phyloP scores from a whole-genome alignment of 1,284 basidiomycete species.

The Neonothopanus nambi region DNA sequence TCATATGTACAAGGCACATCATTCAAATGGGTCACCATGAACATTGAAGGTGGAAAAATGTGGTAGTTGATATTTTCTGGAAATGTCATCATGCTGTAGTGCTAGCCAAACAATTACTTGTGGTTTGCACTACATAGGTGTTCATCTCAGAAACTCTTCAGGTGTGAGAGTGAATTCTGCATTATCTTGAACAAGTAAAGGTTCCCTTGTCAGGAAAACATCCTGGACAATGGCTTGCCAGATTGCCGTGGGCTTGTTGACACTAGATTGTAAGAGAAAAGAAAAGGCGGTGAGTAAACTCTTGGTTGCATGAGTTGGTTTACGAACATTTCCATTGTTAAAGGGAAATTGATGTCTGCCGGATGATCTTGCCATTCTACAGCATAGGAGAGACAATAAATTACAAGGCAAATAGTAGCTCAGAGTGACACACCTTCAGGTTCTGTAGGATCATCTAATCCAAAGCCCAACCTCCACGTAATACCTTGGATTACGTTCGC shows the following conservation, averaged over 20 bases:
- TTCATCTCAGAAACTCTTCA: neutral
- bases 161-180: neutral
- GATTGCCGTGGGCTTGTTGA: slow-evolving; percentile 50
- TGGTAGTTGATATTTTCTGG: neutral
- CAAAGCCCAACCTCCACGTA: slow-evolving; percentile 64
- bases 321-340: slow-evolving; percentile 49
- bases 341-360: slow-evolving; percentile 50
- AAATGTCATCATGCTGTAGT: no score
- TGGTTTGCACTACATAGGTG: neutral
- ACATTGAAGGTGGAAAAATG: no score
- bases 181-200: neutral
- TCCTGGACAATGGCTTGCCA: slow-evolving; percentile 41
- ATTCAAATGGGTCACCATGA: no score
- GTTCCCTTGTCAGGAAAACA: slow-evolving; percentile 17
- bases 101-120: no score
- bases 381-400: neutral
- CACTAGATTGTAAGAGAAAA: no score
- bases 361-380: slow-evolving; percentile 62
- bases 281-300: neutral
- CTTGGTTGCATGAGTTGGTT: neutral
- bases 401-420: neutral
- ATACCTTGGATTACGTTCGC: slow-evolving; percentile 58
- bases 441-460: slow-evolving; percentile 47
- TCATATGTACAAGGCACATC: no score
- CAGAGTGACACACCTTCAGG: slow-evolving; percentile 47